These are phyloP conservation scores for Rhizopogon salebrosus DNA, from an alignment of 768 basidiomycete genomes.

Conservation along the genomic window DNA sequence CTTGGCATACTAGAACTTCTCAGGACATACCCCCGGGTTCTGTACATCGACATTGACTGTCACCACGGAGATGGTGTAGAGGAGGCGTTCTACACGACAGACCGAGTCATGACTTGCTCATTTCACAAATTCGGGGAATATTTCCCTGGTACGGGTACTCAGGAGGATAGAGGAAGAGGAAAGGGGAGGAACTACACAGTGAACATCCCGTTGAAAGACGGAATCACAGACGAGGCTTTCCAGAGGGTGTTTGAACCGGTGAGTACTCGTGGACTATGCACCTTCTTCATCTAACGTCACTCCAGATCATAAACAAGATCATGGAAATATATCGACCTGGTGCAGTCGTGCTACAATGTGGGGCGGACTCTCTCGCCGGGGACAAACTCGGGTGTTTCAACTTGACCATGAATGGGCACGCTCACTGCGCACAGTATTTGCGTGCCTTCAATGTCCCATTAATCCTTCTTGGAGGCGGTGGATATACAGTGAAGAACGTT, in stretches of 20 bases:
- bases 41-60: constrained; percentile 97
- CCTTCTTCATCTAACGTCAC: background rate
- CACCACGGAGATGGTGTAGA: constrained; percentile 99
- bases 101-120: constrained; percentile 94
- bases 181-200: constrained; percentile 85
- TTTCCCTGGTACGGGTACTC: constrained; percentile 74
- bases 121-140: constrained; percentile 95
- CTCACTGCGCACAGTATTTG: constrained; percentile 84
- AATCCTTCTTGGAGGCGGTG: constrained; percentile 91
- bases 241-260: constrained; percentile 90
- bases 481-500: constrained; percentile 96
- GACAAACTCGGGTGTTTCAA: constrained; percentile 98
- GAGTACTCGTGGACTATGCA: constrained; percentile 24
- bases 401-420: constrained; percentile 92
- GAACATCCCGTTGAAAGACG: constrained; percentile 93
- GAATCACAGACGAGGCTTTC: constrained; percentile 87
- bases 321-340: constrained; percentile 86
- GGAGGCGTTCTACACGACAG: constrained; percentile 96
- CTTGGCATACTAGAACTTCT: constrained; percentile 90
- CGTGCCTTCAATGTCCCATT: constrained; percentile 79
- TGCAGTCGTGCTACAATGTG: constrained; percentile 90
- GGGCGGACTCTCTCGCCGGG: constrained; percentile 90
- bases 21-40: constrained; percentile 77
- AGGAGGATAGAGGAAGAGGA: constrained; percentile 79
- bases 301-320: constrained; percentile 75